Percentiles rank a stretch among this genome's conserved stretches.
These are phyloP conservation scores for Pachysandra terminalis DNA, from an alignment of 164 flowering plant species.

Conservation along the genomic window DNA sequence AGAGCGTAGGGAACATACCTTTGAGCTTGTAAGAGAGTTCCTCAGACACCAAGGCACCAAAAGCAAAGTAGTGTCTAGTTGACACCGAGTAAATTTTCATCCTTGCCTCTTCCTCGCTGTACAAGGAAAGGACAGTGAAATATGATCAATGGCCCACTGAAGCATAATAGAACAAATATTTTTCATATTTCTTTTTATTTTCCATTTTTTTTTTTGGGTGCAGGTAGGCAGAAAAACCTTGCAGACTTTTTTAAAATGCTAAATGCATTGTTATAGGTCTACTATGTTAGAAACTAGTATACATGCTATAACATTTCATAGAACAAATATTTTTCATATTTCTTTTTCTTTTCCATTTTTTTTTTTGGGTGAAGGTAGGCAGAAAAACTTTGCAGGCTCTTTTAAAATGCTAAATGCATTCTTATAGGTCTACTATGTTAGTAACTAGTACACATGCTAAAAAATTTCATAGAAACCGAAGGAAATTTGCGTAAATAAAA, in stretches of 20 bases:
- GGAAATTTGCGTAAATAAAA: neutral
- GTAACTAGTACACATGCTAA: neutral
- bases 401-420: neutral
- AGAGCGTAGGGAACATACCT: slow-evolving; percentile 28
- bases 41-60: slow-evolving; percentile 72
- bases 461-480: neutral
- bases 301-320: neutral
- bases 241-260: neutral
- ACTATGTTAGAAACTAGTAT: too few relatives aligned
- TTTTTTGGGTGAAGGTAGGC: too few relatives aligned
- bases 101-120: slow-evolving; percentile 87
- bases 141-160: neutral
- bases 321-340: too few relatives aligned
- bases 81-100: slow-evolving; percentile 82
- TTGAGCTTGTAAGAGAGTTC: slow-evolving; percentile 67
- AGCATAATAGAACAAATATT: neutral
- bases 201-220: too few relatives aligned
- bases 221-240: too few relatives aligned
- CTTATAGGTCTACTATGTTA: too few relatives aligned
- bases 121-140: neutral
- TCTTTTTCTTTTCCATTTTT: too few relatives aligned
- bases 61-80: slow-evolving; percentile 67
- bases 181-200: too few relatives aligned
- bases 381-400: neutral
- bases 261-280: neutral